Percentiles rank a stretch among this genome's conserved stretches.
Conservation (phyloP, 768 basidiomycete genomes). For the Boletus rubroflammeus region DNA sequence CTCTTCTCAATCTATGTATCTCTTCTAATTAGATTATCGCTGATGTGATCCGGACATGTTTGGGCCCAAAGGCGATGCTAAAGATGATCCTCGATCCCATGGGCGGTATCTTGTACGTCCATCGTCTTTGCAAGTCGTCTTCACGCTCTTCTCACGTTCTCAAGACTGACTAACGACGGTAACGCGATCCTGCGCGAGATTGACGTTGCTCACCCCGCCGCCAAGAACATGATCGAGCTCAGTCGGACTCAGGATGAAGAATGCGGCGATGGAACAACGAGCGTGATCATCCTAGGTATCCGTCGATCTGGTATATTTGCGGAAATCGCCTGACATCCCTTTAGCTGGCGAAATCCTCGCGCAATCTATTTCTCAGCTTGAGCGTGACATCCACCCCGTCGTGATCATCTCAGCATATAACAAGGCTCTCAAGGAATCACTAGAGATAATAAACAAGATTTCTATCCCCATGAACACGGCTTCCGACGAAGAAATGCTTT, state of each 20-base stretch:
- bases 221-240: constrained; percentile 99
- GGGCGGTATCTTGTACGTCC: constrained; percentile 91
- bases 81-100: constrained; percentile 99
- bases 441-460: constrained; percentile 83
- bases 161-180: constrained; percentile 95
- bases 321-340: not conserved
- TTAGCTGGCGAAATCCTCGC: constrained; percentile 95
- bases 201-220: constrained; percentile 97
- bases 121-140: not conserved
- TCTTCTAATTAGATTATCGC: constrained; percentile 72
- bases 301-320: not conserved
- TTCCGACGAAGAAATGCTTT: constrained; percentile 88
- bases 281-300: constrained; percentile 94
- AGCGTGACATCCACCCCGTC: constrained; percentile 97
- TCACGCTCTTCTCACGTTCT: not conserved
- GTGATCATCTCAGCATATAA: constrained; percentile 99
- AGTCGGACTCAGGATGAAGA: constrained; percentile 98
- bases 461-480: constrained; percentile 86
- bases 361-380: constrained; percentile 87
- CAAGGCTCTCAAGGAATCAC: constrained; percentile 88
- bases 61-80: constrained; percentile 97
- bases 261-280: constrained; percentile 97
- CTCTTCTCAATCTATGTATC: not conserved
- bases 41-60: constrained; percentile 95
- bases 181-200: constrained; percentile 98